Evolutionary conservation across 2,329 filamentous ascomycete species (phyloP), one percentile per base, ranked within the genome.

Genomic region (Alternaria hordeiaustralica): DNA sequence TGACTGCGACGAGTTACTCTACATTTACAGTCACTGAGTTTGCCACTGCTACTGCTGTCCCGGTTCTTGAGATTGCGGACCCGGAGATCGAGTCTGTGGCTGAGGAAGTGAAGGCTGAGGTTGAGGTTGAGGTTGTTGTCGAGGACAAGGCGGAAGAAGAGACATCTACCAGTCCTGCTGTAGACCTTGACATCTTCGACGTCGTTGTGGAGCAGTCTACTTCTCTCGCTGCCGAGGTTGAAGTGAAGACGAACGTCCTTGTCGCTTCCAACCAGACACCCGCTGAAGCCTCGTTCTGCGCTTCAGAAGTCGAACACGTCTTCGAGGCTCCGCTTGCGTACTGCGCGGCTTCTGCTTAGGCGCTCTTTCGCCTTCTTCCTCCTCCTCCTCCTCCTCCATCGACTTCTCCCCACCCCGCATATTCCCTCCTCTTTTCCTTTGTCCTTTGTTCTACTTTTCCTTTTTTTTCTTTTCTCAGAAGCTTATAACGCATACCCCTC

Each of bases 11-110:
- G 0, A 69, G 74, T 1, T 68, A 73, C 47, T 65, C 73, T 9
- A 77, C 71, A 0, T 55, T 75, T n/a, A 74, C 73, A 13, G 65
- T 77, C 30, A 78, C 75, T 0, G 63, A 75, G 55, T 61, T 57
- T 26, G 55, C 61, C 23, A 66, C 58, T 23, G 58, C 64, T 20
- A 65, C 63, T 21, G 50, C 55, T 13, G 30, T 33, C 12, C 58
- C 59, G 7, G 41, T 45, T 6, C 50, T 44, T 21, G 55, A 11
- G 12, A 23, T 55, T 20, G 36, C 50, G 5, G 61, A 63, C 2
- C 28, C 25, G 2, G 57, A 55, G 12, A 51, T 44, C 8, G 36
- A 41, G 15, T 2, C 36, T 18, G 43, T 6, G 43, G 12, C n/a
- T 41, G 36, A 41, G 36, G 36, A 41, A 2, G 28, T 33, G 2